Percentiles rank a stretch among this genome's conserved stretches.
Evolutionary conservation across 2,329 filamentous ascomycete species (phyloP).

Genomic region (Rhinocladiella similis): DNA sequence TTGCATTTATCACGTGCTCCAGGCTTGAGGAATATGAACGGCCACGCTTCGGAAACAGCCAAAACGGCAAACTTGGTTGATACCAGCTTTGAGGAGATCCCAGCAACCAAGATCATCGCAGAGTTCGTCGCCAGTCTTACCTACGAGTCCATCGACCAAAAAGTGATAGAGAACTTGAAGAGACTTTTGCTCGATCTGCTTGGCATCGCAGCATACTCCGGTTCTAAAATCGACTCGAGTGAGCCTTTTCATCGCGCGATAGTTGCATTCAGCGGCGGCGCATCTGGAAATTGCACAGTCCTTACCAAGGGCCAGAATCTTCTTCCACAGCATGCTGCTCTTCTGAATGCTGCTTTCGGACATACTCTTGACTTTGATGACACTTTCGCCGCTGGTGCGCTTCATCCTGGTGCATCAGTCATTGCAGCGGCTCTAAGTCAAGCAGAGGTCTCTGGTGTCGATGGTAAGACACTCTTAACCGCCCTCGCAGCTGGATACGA

Average conservation of each 20-base stretch:
- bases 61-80: too few relatives aligned
- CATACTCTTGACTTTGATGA: slow-evolving; percentile 49
- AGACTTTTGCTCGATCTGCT: slow-evolving; percentile 17
- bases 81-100: too few relatives aligned
- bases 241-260: neutral
- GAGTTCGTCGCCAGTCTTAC: neutral
- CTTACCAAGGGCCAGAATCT: neutral
- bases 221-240: neutral
- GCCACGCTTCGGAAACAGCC: too few relatives aligned
- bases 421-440: slow-evolving; percentile 32
- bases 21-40: too few relatives aligned
- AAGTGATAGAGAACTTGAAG: too few relatives aligned
- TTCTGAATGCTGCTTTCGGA: slow-evolving; percentile 44
- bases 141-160: neutral
- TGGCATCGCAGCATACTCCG: slow-evolving; percentile 14
- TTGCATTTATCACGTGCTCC: too few relatives aligned
- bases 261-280: neutral
- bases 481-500: slow-evolving; percentile 36
- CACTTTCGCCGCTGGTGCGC: slow-evolving; percentile 41
- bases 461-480: neutral
- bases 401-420: slow-evolving; percentile 43
- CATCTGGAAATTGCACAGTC: slow-evolving; percentile 2
- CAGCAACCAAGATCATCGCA: neutral
- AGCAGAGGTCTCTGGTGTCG: slow-evolving; percentile 13
- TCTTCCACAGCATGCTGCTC: slow-evolving; percentile 38